Percentiles rank a stretch among this genome's conserved stretches.
Conservation (phyloP, 768 basidiomycete species). For the Holtermannia corniformis region DNA sequence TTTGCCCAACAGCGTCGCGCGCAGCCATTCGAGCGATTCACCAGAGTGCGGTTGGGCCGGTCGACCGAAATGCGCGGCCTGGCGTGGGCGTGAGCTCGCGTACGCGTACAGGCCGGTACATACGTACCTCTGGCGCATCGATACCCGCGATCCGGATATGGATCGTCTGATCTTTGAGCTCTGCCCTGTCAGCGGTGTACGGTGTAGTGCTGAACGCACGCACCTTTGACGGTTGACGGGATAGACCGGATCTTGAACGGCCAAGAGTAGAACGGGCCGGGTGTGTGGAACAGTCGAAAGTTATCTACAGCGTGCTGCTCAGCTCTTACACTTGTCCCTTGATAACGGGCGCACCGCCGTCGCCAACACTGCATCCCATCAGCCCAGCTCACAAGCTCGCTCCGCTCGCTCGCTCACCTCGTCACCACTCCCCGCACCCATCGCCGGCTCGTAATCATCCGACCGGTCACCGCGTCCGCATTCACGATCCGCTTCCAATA, state of each 20-base stretch:
- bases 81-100: too few species aligned
- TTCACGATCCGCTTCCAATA: constrained; percentile 49
- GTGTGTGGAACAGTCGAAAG: constrained; percentile 79
- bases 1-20: constrained; percentile 30
- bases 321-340: constrained; percentile 31
- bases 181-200: constrained; percentile 41
- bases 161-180: constrained; percentile 68
- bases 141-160: constrained; percentile 82
- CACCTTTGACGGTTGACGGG: constrained; percentile 55
- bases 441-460: constrained; percentile 50
- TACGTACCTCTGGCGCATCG: constrained; percentile 83
- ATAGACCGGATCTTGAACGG: constrained; percentile 61
- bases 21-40: constrained; percentile 61
- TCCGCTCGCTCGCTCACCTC: constrained; percentile 45
- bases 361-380: constrained; percentile 3
- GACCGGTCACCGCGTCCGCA: constrained; percentile 61
- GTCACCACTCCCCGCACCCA: constrained; percentile 78
- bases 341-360: background rate
- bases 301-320: constrained; percentile 53
- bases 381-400: background rate
- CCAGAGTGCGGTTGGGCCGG: constrained; percentile 61
- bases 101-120: background rate
- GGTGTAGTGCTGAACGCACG: background rate
- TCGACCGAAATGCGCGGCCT: constrained; percentile 74
- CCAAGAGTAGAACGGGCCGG: constrained; percentile 63